Evolutionary conservation across 768 basidiomycete genomes (phyloP), one percentile per base, ranked within the genome.

Genomic region (Suillus subaureus): DNA sequence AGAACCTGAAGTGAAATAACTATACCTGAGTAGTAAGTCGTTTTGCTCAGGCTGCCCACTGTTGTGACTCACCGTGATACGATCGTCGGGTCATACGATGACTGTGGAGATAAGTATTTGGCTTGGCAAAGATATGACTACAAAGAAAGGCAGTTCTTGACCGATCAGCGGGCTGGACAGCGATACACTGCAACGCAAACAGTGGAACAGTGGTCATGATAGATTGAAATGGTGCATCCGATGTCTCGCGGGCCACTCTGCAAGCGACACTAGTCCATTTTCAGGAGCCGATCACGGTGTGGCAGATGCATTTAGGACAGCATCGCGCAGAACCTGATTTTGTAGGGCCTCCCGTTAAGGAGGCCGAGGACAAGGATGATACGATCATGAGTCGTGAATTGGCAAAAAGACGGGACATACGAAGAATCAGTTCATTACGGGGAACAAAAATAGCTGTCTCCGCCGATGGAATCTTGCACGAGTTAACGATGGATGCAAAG

Each of bases 261-360:
- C 83, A 56, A 85, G 87, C 63, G 88, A 89, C 63, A 80, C 86
- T 47, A 91, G 86, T 15, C 90, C 88, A 11, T 90, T 96, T 78
- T 90, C 89, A 54, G 89, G 87, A 23, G 89, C 91, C 26, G 94
- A 96, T 35, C 35, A 35, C 35, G 35, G 35, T 77, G 95, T 96
- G 88, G 94, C 94, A 45, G 90, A 94, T 79, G 95, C 95, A 7
- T 97, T 96, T 79, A 83, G 95, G 71, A 88, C 91, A 75, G 91
- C 91, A 69, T 80, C 96, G 72, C 84, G 94, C 75, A 94, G n/a
- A 94, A 75, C 94, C 95, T 11, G 93, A 94, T 73, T 96, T 96
- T 75, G 84, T 89, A 21, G 85, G 77, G n/a, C 74, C 83, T 61
- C 84, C 88, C 3, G 83, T 88, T 16, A 90, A 92, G 71, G 93